Conservation (phyloP, 1,284 basidiomycete species). For the Limonomyces culmigenus region DNA sequence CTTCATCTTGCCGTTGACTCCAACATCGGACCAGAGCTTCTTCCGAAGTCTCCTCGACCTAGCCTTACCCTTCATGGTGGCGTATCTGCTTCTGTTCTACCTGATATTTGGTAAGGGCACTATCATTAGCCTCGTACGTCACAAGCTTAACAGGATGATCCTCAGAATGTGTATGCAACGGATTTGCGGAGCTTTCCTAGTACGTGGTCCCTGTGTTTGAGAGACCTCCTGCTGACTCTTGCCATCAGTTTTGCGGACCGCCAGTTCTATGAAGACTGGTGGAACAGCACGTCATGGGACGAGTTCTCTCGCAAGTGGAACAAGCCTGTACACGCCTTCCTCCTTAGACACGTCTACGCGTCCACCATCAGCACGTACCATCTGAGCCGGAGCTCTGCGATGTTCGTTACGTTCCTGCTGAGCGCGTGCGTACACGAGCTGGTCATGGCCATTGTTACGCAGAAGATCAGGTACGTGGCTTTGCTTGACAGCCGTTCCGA, state of each 20-base stretch:
- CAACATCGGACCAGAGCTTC: conserved; percentile 59
- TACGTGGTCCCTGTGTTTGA: conserved; percentile 20
- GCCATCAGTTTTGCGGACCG: conserved; percentile 74
- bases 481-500: neutral
- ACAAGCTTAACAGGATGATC: conserved; percentile 3
- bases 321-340: conserved; percentile 80
- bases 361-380: conserved; percentile 68
- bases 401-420: conserved; percentile 83
- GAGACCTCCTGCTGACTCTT: too few species aligned
- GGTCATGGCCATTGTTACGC: conserved; percentile 91
- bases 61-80: conserved; percentile 84
- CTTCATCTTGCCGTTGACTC: conserved; percentile 77
- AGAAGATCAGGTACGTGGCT: conserved; percentile 59
- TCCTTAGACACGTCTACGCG: conserved; percentile 89
- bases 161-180: conserved; percentile 88
- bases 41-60: conserved; percentile 70
- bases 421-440: conserved; percentile 85
- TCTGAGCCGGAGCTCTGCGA: conserved; percentile 62
- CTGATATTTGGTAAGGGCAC: conserved; percentile 54
- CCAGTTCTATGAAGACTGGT: conserved; percentile 97
- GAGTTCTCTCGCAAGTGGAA: conserved; percentile 97
- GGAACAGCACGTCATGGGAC: conserved; percentile 95
- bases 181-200: conserved; percentile 84
- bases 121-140: neutral
- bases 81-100: conserved; percentile 68